phyloP scores from a whole-genome alignment of 1,139 yeast genomes.

The Taphrina populina region DNA sequence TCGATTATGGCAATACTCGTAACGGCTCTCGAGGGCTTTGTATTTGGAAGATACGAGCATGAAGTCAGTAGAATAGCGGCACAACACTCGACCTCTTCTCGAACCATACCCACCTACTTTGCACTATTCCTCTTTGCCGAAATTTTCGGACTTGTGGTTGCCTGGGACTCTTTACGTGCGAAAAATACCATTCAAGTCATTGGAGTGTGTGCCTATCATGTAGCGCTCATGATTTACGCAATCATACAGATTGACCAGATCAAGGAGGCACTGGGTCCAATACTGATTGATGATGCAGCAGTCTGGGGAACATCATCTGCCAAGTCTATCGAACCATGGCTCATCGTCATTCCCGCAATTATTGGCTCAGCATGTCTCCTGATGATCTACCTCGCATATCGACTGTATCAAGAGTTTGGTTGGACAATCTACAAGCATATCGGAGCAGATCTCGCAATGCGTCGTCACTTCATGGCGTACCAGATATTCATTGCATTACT shows the following conservation, averaged over 20 bases:
- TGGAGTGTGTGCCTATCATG: conserved; percentile 51
- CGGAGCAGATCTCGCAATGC: conserved; percentile 53
- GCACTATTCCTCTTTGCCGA: conserved; percentile 54
- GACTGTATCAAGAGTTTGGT: conserved; percentile 51
- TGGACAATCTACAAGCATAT: conserved; percentile 56
- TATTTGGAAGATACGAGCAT: conserved; percentile 43
- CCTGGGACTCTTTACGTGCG: conserved; percentile 50
- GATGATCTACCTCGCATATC: conserved; percentile 46
- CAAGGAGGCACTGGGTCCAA: conserved; percentile 12
- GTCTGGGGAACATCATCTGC: conserved; percentile 35
- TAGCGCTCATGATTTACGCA: conserved; percentile 55
- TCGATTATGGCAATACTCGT: conserved; percentile 41
- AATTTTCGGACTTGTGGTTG: conserved; percentile 49
- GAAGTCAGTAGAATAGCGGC: conserved; percentile 36
- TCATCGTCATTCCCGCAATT: conserved; percentile 53
- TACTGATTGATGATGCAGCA: neutral
- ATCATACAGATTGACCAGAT: conserved; percentile 56
- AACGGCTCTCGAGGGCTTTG: conserved; percentile 42
- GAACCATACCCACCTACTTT: conserved; percentile 46
- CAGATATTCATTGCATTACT: conserved; percentile 44
- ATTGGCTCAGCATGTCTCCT: conserved; percentile 49
- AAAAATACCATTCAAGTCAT: conserved; percentile 50
- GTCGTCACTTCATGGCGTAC: conserved; percentile 49
- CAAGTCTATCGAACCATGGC: conserved; percentile 45
- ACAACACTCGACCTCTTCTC: conserved; percentile 39